Conservation (phyloP, 2,329 filamentous ascomycete species). For the Talaromyces sp. region DNA sequence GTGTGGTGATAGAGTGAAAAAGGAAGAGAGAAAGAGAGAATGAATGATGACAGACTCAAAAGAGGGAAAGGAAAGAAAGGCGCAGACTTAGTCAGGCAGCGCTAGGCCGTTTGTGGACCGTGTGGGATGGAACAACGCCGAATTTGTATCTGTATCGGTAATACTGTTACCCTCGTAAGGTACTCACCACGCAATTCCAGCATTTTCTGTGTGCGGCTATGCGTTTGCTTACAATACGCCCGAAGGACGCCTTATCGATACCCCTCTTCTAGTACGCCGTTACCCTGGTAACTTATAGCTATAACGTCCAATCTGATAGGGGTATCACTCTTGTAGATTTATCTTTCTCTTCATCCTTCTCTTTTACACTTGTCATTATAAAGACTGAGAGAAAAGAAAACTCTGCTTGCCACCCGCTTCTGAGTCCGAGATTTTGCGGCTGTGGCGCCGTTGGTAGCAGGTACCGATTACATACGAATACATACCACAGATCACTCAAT, state of each 20-base stretch:
- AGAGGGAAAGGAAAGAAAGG: conserved; percentile 10
- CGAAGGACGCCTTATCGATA: neutral
- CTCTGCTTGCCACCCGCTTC: neutral
- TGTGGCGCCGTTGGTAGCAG: neutral
- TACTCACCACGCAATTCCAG: neutral
- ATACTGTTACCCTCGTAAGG: neutral
- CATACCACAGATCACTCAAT: neutral
- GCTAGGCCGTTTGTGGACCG: neutral
- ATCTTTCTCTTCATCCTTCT: neutral
- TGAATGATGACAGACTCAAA: conserved; percentile 26
- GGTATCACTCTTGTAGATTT: neutral
- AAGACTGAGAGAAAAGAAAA: neutral
- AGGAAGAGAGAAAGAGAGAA: conserved; percentile 25
- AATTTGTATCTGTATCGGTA: conserved; percentile 3
- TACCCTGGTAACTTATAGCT: neutral
- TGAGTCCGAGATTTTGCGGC: neutral
- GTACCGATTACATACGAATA: neutral
- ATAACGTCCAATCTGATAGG: neutral
- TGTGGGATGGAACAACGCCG: neutral
- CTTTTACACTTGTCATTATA: neutral
- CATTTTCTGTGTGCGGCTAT: neutral
- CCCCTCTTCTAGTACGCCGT: neutral
- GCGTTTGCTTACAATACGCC: neutral
- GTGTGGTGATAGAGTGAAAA: conserved; percentile 30
- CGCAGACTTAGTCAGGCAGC: conserved; percentile 7